Evolutionary conservation across 2,329 filamentous ascomycete species (phyloP).

Genomic region (Madurella mycetomatis): DNA sequence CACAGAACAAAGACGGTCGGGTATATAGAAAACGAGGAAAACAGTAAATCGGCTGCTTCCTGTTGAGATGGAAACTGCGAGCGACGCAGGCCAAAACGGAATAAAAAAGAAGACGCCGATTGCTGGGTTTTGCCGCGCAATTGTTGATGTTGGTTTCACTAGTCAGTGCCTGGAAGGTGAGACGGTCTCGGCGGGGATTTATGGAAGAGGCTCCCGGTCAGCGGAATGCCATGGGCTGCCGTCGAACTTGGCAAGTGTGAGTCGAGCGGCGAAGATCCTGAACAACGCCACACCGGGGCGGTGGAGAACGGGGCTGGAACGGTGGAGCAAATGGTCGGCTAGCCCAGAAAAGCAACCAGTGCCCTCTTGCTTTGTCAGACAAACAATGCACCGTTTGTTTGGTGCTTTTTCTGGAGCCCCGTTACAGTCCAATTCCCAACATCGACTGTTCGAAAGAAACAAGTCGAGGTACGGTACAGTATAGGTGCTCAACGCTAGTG

Average conservation of each 20-base stretch:
- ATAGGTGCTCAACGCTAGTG: too few relatives aligned
- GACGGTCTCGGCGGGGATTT: constrained; percentile 18
- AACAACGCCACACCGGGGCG: constrained; percentile 20
- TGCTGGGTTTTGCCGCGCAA: constrained; percentile 1
- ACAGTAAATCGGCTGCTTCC: background rate
- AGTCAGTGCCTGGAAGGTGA: constrained; percentile 2
- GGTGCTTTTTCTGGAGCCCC: background rate
- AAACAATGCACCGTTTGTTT: background rate
- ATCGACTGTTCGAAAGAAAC: too few relatives aligned
- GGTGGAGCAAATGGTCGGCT: background rate
- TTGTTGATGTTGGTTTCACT: constrained; percentile 9
- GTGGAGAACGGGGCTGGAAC: constrained; percentile 3
- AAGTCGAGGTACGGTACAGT: too few relatives aligned
- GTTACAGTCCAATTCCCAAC: too few relatives aligned
- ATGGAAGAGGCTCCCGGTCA: constrained; percentile 8
- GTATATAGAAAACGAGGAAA: constrained; percentile 3
- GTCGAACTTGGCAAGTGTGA: constrained; percentile 32
- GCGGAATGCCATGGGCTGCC: constrained; percentile 31
- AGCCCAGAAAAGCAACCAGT: background rate
- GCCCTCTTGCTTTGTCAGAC: background rate
- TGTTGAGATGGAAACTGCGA: background rate
- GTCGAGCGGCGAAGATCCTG: constrained; percentile 28
- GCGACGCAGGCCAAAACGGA: constrained; percentile 3
- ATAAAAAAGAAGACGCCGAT: constrained; percentile 6
- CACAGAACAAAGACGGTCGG: background rate